Conservation (phyloP, 768 basidiomycete species). For the Auricularia sp. region DNA sequence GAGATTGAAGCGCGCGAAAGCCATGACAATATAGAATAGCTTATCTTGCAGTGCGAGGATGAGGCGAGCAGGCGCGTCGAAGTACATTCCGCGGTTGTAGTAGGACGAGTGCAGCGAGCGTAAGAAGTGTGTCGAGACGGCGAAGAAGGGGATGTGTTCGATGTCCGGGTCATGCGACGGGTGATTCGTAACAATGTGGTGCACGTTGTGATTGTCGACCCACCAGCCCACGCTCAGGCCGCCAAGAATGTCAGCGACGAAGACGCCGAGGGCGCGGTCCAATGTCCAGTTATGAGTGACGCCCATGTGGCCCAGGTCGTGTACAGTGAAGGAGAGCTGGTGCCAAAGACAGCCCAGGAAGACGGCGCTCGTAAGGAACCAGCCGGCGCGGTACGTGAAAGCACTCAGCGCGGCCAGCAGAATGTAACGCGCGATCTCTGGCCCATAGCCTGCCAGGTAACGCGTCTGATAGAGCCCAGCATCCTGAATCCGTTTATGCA, state of each 20-base stretch:
- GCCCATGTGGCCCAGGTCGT: slow-evolving; percentile 93
- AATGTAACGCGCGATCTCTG: slow-evolving; percentile 72
- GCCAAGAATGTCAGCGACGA: slow-evolving; percentile 79
- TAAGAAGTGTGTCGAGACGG: slow-evolving; percentile 83
- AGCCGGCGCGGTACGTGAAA: slow-evolving; percentile 49
- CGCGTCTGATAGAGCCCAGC: slow-evolving; percentile 82
- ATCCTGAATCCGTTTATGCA: slow-evolving; percentile 62
- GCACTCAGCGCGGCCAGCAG: slow-evolving; percentile 51
- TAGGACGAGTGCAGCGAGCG: slow-evolving; percentile 85
- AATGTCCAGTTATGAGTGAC: slow-evolving; percentile 79
- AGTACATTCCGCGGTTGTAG: slow-evolving; percentile 77
- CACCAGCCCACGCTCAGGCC: slow-evolving; percentile 94
- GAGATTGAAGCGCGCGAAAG: slow-evolving; percentile 89
- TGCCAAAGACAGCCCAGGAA: slow-evolving; percentile 90
- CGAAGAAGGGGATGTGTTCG: slow-evolving; percentile 87
- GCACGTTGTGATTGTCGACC: slow-evolving; percentile 81
- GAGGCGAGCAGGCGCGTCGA: slow-evolving; percentile 57
- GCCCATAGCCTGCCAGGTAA: slow-evolving; percentile 81
- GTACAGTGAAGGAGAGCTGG: slow-evolving; percentile 83
- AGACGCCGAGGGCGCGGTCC: slow-evolving; percentile 71
- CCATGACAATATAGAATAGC: slow-evolving; percentile 85
- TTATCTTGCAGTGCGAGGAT: slow-evolving; percentile 79
- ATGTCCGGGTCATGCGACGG: slow-evolving; percentile 90
- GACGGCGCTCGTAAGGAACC: slow-evolving; percentile 66
- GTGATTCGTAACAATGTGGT: slow-evolving; percentile 96